phyloP scores from a whole-genome alignment of 2,329 filamentous ascomycete genomes.

The Botrytis fragariae region DNA sequence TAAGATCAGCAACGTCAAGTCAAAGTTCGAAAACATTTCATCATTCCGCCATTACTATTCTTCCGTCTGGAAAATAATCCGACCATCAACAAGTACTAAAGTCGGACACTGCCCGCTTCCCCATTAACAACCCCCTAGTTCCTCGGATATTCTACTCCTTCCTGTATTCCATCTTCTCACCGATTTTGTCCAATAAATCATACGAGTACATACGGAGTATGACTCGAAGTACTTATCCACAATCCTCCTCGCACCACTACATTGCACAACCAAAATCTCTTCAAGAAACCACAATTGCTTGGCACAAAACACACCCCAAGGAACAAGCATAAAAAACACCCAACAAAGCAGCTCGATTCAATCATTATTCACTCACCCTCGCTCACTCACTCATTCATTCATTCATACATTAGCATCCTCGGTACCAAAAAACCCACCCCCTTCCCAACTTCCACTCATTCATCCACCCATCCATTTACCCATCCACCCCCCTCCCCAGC shows the following conservation, averaged over 20 bases:
- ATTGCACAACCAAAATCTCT: not conserved
- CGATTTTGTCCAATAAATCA: not conserved
- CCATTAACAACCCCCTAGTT: not conserved
- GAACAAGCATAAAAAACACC: not conserved
- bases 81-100: not conserved
- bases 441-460: not conserved
- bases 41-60: not conserved
- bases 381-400: not conserved
- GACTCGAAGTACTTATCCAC: not conserved
- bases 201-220: not conserved
- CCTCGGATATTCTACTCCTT: not conserved
- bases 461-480: not conserved
- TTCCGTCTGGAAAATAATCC: not conserved
- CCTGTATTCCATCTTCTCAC: not conserved
- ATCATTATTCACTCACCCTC: no score
- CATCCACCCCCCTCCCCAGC: not conserved
- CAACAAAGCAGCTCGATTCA: not conserved
- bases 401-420: not conserved
- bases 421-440: not conserved
- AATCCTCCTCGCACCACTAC: not conserved
- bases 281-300: not conserved
- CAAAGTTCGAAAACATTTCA: not conserved
- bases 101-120: not conserved
- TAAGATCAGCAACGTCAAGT: constrained; percentile 1
- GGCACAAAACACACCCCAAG: not conserved